Evolutionary conservation across 2,329 filamentous ascomycete genomes (phyloP).

Genomic region (Trichoderma koningii): DNA sequence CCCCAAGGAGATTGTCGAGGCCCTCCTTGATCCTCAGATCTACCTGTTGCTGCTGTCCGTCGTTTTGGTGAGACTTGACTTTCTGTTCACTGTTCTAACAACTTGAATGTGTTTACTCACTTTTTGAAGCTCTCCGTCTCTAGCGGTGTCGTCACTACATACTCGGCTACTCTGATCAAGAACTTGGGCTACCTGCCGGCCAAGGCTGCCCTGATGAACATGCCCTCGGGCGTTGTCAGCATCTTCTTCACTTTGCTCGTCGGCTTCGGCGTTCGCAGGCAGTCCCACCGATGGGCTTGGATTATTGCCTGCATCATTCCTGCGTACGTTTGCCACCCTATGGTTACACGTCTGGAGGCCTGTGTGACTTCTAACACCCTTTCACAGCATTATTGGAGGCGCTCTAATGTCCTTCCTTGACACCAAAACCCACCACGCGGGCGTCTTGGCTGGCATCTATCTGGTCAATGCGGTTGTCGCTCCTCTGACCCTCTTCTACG

Average conservation of each 20-base stretch:
- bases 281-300: constrained; percentile 54
- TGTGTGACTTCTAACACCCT: not conserved
- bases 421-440: constrained; percentile 47
- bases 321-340: constrained; percentile 39
- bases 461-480: constrained; percentile 54
- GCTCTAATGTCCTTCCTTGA: constrained; percentile 55
- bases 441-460: constrained; percentile 53
- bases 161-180: constrained; percentile 56
- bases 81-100: not conserved
- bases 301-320: constrained; percentile 52
- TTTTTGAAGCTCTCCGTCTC: constrained; percentile 48
- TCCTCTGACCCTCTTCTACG: constrained; percentile 50
- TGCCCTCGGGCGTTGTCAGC: constrained; percentile 55
- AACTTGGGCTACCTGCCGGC: constrained; percentile 50
- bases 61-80: constrained; percentile 44
- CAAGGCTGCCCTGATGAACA: constrained; percentile 55
- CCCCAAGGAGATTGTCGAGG: constrained; percentile 54
- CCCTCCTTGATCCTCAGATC: constrained; percentile 54
- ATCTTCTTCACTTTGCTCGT: constrained; percentile 55
- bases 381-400: constrained; percentile 48
- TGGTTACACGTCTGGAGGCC: no score
- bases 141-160: constrained; percentile 56
- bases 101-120: not conserved
- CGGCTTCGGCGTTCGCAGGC: constrained; percentile 49
- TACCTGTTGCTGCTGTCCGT: constrained; percentile 53